These are phyloP conservation scores for Takashimella koratensis DNA, from an alignment of 1,284 basidiomycete genomes.

Conservation along the genomic window DNA sequence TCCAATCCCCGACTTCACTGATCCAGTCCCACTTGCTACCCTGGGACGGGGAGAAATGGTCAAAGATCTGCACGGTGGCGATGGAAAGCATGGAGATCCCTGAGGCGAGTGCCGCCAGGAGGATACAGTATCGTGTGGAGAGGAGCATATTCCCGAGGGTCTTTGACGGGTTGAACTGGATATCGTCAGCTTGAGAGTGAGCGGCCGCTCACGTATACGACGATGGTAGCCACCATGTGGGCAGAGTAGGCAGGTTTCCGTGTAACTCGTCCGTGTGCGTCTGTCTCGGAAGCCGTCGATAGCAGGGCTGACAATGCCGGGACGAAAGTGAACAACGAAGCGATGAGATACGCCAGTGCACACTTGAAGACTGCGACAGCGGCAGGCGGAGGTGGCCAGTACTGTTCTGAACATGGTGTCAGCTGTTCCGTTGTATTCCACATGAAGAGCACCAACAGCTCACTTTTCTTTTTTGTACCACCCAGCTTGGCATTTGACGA, in stretches of 20 bases:
- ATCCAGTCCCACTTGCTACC: conserved; percentile 40
- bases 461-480: neutral
- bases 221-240: conserved; percentile 85
- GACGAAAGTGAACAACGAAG: conserved; percentile 87
- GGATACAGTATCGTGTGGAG: conserved; percentile 42
- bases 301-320: conserved; percentile 51
- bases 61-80: conserved; percentile 71
- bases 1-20: conserved; percentile 45
- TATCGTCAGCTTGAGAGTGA: conserved; percentile 51
- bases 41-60: conserved; percentile 49
- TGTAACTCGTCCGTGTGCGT: conserved; percentile 47
- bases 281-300: conserved; percentile 51
- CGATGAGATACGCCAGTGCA: conserved; percentile 82
- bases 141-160: conserved; percentile 84
- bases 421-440: too few species aligned
- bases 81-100: conserved; percentile 83
- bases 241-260: conserved; percentile 65
- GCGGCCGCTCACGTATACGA: conserved; percentile 52
- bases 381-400: conserved; percentile 29
- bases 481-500: neutral
- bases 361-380: conserved; percentile 70
- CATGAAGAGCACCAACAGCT: neutral
- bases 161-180: conserved; percentile 57
- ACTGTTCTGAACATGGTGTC: neutral
- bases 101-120: conserved; percentile 65